Percentiles rank a stretch among this genome's conserved stretches.
Evolutionary conservation across 352 stramenopile species (phyloP).

Genomic region (Phytophthora meadii): DNA sequence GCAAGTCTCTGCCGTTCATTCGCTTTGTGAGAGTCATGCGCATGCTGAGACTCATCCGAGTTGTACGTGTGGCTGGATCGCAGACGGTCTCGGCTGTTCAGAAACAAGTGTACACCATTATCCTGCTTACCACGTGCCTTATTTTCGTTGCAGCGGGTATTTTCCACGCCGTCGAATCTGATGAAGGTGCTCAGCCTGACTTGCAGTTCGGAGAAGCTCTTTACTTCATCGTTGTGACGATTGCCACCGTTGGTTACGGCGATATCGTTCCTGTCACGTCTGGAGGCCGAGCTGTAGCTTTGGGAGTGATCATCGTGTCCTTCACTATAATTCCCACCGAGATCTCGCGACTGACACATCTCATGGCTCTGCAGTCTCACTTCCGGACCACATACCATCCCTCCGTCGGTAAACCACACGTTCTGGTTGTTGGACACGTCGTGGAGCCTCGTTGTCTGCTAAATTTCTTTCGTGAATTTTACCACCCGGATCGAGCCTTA

Average conservation of each 20-base stretch:
- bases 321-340: constrained; percentile 68
- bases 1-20: constrained; percentile 58
- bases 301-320: constrained; percentile 60
- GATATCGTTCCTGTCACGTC: constrained; percentile 58
- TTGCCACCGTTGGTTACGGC: constrained; percentile 63
- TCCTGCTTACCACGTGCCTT: constrained; percentile 70
- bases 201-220: constrained; percentile 66
- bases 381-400: constrained; percentile 68
- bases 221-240: constrained; percentile 70
- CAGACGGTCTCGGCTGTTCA: constrained; percentile 65
- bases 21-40: constrained; percentile 70
- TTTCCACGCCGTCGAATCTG: constrained; percentile 64
- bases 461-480: constrained; percentile 73
- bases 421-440: constrained; percentile 63
- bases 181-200: constrained; percentile 22
- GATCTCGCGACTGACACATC: constrained; percentile 55
- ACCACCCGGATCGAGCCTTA: constrained; percentile 62
- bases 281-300: constrained; percentile 45
- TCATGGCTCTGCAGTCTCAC: constrained; percentile 70
- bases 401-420: constrained; percentile 57
- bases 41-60: constrained; percentile 57
- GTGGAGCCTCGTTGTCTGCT: constrained; percentile 56
- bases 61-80: constrained; percentile 53
- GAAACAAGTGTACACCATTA: constrained; percentile 70
- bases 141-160: constrained; percentile 68